Evolutionary conservation across 202 grass and related monocot genomes (phyloP).

Genomic region (Zoysia matrella): DNA sequence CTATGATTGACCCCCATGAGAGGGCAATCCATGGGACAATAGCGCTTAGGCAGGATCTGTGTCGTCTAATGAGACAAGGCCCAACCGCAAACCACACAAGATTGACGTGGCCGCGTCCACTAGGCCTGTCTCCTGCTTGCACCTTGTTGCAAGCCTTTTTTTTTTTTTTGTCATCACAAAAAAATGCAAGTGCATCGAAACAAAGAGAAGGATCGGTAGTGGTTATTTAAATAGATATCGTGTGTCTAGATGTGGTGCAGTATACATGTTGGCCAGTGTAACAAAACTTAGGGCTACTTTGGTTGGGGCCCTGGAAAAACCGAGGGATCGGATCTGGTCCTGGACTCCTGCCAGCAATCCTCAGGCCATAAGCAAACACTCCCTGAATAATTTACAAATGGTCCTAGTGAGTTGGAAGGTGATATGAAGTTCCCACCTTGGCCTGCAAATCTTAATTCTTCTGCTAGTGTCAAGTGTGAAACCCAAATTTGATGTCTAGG

Average conservation of each 20-base stretch:
- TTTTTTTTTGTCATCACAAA: constrained; percentile 3
- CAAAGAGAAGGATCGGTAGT: neutral
- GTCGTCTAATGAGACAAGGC: constrained; percentile 76
- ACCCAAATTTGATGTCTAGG: constrained; percentile 33
- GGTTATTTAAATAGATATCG: constrained; percentile 3
- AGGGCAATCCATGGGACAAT: constrained; percentile 48
- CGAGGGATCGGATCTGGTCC: too few relatives aligned
- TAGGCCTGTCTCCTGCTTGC: constrained; percentile 20
- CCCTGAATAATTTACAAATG: neutral
- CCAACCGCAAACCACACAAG: constrained; percentile 46
- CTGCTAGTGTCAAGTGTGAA: neutral
- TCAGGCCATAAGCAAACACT: neutral
- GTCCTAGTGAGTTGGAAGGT: neutral
- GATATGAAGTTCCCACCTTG: too few relatives aligned
- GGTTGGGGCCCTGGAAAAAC: too few relatives aligned
- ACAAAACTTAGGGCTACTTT: too few relatives aligned
- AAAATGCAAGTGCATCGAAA: constrained; percentile 22
- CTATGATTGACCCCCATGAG: constrained; percentile 32
- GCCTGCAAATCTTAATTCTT: neutral
- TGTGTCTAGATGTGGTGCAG: neutral
- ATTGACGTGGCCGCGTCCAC: constrained; percentile 39
- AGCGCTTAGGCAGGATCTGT: constrained; percentile 49
- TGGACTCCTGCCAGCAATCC: too few relatives aligned
- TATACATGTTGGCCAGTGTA: too few relatives aligned
- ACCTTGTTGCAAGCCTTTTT: constrained; percentile 13